Conservation (phyloP, 75 land plant genomes). For the Pseudotsuga menziesii region DNA sequence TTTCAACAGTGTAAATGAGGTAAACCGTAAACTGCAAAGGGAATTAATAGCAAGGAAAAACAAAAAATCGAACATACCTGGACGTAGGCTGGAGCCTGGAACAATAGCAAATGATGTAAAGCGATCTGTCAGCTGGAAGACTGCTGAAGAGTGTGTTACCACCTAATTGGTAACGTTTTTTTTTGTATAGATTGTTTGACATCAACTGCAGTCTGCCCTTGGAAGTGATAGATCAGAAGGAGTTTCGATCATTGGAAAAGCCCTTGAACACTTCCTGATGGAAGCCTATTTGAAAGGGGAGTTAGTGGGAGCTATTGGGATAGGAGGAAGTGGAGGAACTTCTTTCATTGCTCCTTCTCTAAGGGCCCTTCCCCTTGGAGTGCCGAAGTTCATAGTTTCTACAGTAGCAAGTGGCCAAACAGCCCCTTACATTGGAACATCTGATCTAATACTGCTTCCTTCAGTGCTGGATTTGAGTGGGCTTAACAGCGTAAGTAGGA, state of each 20-base stretch:
- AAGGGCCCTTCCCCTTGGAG: conserved; percentile 72
- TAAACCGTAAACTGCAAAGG: no score
- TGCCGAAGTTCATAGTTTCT: conserved; percentile 87
- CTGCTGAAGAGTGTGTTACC: no score
- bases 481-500: conserved; percentile 74
- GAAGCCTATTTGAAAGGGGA: conserved; percentile 28
- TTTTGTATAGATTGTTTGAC: no score
- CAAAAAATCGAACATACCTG: no score
- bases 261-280: conserved; percentile 52
- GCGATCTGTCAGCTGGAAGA: no score
- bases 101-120: no score
- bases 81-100: no score
- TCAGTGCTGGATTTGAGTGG: conserved; percentile 95
- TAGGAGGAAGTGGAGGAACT: conserved; percentile 98
- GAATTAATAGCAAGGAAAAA: no score
- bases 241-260: conserved; percentile 53
- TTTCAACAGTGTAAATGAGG: no score
- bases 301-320: conserved; percentile 72
- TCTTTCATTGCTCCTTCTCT: conserved; percentile 77
- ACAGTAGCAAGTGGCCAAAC: conserved; percentile 97
- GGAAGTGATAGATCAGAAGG: conserved; percentile 74
- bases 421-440: conserved; percentile 69
- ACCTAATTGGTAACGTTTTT: no score
- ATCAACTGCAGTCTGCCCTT: conserved; percentile 24
- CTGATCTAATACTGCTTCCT: conserved; percentile 83